Conservation (phyloP, 164 flowering plant species). For the Dillenia turbinata region DNA sequence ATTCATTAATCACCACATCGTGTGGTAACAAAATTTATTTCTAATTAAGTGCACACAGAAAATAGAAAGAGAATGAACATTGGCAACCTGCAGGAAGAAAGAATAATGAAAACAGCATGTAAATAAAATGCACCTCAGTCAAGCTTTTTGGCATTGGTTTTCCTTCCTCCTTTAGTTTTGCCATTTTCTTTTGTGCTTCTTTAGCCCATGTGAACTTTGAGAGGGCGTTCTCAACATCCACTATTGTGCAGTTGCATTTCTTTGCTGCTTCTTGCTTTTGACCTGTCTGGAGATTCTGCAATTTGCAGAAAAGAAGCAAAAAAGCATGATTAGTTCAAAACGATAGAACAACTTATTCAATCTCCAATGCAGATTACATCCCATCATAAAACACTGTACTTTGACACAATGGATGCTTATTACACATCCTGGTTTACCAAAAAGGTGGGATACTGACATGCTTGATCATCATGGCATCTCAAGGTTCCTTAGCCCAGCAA, state of each 20-base stretch:
- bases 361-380: background rate
- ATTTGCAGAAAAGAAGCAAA: constrained; percentile 12
- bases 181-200: constrained; percentile 73
- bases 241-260: constrained; percentile 72
- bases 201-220: constrained; percentile 88
- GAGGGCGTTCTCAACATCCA: constrained; percentile 78
- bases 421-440: too few species aligned
- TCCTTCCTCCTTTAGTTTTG: constrained; percentile 80
- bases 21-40: too few species aligned
- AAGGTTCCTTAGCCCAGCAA: too few species aligned
- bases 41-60: too few species aligned
- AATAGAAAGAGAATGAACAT: too few species aligned
- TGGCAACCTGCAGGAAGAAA: too few species aligned
- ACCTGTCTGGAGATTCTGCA: constrained; percentile 62
- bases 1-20: too few species aligned
- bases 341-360: background rate
- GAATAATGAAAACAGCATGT: too few species aligned
- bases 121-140: constrained; percentile 51
- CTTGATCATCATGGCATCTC: too few species aligned
- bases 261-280: constrained; percentile 86
- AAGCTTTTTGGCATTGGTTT: constrained; percentile 81
- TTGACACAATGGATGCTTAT: too few species aligned
- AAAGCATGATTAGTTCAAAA: background rate
- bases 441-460: too few species aligned
- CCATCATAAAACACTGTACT: background rate